Evolutionary conservation across 108 stramenopile genomes (phyloP), one percentile per base, ranked within the genome.

Genomic region (Conticribra weissflogii): DNA sequence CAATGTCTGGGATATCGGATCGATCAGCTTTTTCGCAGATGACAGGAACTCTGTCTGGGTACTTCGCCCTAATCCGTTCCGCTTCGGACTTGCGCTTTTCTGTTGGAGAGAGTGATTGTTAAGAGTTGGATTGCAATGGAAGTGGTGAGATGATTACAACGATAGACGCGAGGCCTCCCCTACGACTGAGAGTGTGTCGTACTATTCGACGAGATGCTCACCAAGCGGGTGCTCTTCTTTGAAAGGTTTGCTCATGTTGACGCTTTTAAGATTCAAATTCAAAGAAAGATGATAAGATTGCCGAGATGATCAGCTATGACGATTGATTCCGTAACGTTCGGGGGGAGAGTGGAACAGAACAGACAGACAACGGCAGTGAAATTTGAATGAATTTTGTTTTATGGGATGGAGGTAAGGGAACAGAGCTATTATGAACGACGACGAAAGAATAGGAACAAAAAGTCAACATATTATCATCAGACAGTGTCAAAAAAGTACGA

Each of bases 21-120:
- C 92, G 89, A 72, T 94, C 93, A 0, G 97, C 96, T 84, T 96
- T 97, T 81, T 98, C 97, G 85, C 97, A 98, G 76, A 98, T 99
- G 5, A 99, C 98, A 14, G 99, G 99, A 17, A 99, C 94, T 22
- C 99, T 93, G 72, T 99, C 99, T 12, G 99, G 97, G 74, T 98
- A 99, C 73, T 97, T 98, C 54, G 89, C 85, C 25, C 94, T 91
- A 73, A 97, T 97, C 65, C 96, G 91, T 63, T 93, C 87, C 27
- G 92, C 91, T 70, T 96, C 95, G 55, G 86, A 87, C 76, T 89
- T 91, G 64, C 95, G 82, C 85, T 95, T 95, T 53, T 63, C 52
- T 63, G 62, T 45, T 18, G 62, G 28, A 28, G 8, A 27, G 24
- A 32, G 21, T 41, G 56, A 48, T 19, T 30, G 23, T 4, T 52